Base-by-base conservation (phyloP, 495 filamentous ascomycete species). In the Barbatosphaeria neglecta region DNA sequence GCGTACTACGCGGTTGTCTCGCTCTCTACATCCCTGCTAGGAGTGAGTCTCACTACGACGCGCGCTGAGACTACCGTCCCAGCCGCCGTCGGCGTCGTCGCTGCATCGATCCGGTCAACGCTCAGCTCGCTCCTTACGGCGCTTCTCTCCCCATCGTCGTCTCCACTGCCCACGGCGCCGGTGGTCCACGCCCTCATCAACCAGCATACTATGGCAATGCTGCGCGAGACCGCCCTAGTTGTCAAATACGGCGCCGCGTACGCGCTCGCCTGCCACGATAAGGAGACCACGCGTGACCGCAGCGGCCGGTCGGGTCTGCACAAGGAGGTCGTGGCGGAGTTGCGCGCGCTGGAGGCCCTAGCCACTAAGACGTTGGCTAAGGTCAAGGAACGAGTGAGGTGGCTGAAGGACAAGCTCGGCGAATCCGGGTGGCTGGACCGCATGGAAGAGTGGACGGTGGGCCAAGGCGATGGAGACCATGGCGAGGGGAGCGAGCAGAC, bases 341-440 rank as follows among this genome's bases (percentile, higher is more conserved):
- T 69, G 24, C 63, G 60, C 27, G 61, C 52, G 31, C 53, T 74
- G 31, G 51, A 56, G 7, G 50, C 52, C 5, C 56, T 60, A 0
- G 65, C 58, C 0, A 19, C 33, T 0, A 55, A 55, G 39, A 58
- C 55, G 10, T 51, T 70, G 33, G 56, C 31, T 1, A 52, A 62
- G 31, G 55, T 62, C 3, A 63, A 63, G 43, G 49, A 18, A 3
- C 56, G 58, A 23, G 31, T 73, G 11, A 57, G 60, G 35, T 39
- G 46, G 35, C 40, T 67, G 22, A 67, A 57, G 47, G 55, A 55
- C 40, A 42, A 33, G 37, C 51, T 68, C 9, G 57, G 53, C 20
- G 57, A 62, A 23, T 52, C 52, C 13, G 68, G 67, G 22, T 74
- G 63, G 70, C 51, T 66, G 54, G 66, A 70, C 37, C 46, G 54